These are phyloP conservation scores for Venturia oleaginea DNA, from an alignment of 2,329 filamentous ascomycete species.

Conservation along the genomic window DNA sequence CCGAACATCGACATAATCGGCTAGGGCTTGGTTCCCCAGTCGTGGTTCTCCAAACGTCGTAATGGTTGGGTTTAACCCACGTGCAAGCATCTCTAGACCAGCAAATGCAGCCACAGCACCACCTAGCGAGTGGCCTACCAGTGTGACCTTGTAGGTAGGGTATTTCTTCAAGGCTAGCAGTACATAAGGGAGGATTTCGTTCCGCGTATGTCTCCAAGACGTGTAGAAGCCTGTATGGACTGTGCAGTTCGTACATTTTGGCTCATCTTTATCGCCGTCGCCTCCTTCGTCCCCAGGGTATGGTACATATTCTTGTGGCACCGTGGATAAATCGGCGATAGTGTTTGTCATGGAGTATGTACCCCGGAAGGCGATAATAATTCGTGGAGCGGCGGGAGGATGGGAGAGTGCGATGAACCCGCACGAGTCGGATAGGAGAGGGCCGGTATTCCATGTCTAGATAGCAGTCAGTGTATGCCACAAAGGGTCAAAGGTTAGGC, in stretches of 20 bases:
- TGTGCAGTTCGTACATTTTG: conserved; percentile 72
- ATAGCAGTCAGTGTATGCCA: conserved; percentile 15
- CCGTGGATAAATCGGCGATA: conserved; percentile 78
- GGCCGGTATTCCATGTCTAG: conserved; percentile 80
- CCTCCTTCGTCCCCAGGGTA: conserved; percentile 54
- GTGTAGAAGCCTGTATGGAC: conserved; percentile 85
- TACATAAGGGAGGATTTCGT: conserved; percentile 59
- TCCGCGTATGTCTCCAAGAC: conserved; percentile 71
- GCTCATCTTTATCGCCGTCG: conserved; percentile 18
- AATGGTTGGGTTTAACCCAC: conserved; percentile 67
- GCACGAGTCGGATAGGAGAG: conserved; percentile 79
- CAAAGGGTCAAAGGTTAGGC: background rate
- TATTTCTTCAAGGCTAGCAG: conserved; percentile 49
- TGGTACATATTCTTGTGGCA: conserved; percentile 83
- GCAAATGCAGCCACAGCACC: conserved; percentile 87
- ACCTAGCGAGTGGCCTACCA: conserved; percentile 87
- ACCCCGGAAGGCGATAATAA: conserved; percentile 84
- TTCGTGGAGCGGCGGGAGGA: conserved; percentile 45
- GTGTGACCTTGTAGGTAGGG: conserved; percentile 62
- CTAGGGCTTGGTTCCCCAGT: conserved; percentile 46
- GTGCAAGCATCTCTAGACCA: conserved; percentile 69
- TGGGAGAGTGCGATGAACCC: conserved; percentile 91
- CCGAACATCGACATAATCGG: conserved; percentile 43
- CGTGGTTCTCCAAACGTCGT: conserved; percentile 91
- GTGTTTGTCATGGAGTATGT: conserved; percentile 93